Evolutionary conservation across 2,329 filamentous ascomycete species (phyloP).

Genomic region (Elsinoe arachidis): DNA sequence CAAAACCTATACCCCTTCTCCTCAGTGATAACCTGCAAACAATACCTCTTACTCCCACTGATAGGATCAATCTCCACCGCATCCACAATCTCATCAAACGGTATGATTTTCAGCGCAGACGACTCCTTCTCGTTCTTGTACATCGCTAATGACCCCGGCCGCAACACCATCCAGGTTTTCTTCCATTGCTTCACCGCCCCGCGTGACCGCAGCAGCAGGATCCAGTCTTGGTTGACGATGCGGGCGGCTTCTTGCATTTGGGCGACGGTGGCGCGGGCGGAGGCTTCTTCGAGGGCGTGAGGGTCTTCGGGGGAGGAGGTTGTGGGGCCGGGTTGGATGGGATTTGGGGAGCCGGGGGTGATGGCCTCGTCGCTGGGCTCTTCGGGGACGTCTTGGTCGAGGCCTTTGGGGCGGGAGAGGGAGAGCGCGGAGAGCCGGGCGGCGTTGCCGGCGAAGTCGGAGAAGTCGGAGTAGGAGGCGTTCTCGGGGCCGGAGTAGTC

Average conservation of each 20-base stretch:
- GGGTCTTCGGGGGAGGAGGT: constrained; percentile 8
- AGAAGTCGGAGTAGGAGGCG: constrained; percentile 80
- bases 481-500: constrained; percentile 58
- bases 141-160: constrained; percentile 72
- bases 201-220: constrained; percentile 75
- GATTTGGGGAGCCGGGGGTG: not conserved
- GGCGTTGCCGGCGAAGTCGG: constrained; percentile 32
- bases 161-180: constrained; percentile 83
- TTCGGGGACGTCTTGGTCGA: constrained; percentile 36
- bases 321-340: constrained; percentile 3
- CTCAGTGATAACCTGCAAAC: constrained; percentile 87
- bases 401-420: constrained; percentile 44
- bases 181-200: constrained; percentile 88
- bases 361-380: constrained; percentile 26
- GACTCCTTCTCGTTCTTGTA: constrained; percentile 94
- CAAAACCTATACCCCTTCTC: constrained; percentile 55
- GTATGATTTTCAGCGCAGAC: constrained; percentile 71
- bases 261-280: constrained; percentile 8
- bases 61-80: constrained; percentile 87
- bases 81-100: constrained; percentile 71
- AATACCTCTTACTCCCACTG: constrained; percentile 74
- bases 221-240: constrained; percentile 87
- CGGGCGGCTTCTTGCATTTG: constrained; percentile 61
- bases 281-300: constrained; percentile 7
- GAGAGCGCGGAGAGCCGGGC: constrained; percentile 28